Percentiles rank a stretch among this genome's conserved stretches.
These are phyloP conservation scores for Pythium folliculosum DNA, from an alignment of 352 stramenopile species.

Conservation along the genomic window DNA sequence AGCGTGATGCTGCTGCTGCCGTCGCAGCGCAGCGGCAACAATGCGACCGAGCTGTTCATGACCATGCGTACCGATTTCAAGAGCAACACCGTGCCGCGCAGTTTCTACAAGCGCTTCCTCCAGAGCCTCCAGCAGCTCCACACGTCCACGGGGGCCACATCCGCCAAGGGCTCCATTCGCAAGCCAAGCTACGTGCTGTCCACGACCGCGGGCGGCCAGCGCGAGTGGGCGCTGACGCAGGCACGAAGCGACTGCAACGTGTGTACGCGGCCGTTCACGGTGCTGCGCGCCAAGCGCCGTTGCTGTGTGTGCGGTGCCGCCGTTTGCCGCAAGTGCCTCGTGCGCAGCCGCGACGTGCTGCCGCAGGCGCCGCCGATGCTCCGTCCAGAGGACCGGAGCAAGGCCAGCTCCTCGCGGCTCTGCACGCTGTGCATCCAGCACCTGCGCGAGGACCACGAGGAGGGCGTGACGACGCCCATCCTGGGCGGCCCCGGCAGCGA, in stretches of 20 bases:
- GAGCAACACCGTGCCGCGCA: slow-evolving; percentile 26
- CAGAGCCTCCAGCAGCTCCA: slow-evolving; percentile 16
- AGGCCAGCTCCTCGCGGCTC: neutral
- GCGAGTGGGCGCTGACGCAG: too few species aligned
- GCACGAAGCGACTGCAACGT: slow-evolving; percentile 3
- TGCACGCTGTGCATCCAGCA: slow-evolving; percentile 23
- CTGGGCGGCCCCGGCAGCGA: neutral
- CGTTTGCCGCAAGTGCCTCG: slow-evolving; percentile 18
- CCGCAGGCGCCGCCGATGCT: neutral
- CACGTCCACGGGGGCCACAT: neutral
- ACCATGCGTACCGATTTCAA: slow-evolving; percentile 24
- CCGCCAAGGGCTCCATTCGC: too few species aligned
- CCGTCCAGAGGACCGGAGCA: neutral
- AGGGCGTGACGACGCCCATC: slow-evolving; percentile 9
- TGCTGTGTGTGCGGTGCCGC: slow-evolving; percentile 12
- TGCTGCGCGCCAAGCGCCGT: slow-evolving; percentile 5
- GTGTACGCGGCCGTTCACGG: slow-evolving; percentile 12
- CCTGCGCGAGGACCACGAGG: slow-evolving; percentile 20
- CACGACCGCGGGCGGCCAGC: neutral
- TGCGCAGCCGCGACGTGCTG: slow-evolving; percentile 3
- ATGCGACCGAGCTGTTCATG: slow-evolving; percentile 27
- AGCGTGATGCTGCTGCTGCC: slow-evolving; percentile 23
- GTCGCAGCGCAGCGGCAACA: neutral
- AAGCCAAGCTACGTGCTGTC: too few species aligned
- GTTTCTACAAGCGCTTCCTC: slow-evolving; percentile 25